Conservation (phyloP, 306 rosid genomes). For the Abrus pulchellus region DNA sequence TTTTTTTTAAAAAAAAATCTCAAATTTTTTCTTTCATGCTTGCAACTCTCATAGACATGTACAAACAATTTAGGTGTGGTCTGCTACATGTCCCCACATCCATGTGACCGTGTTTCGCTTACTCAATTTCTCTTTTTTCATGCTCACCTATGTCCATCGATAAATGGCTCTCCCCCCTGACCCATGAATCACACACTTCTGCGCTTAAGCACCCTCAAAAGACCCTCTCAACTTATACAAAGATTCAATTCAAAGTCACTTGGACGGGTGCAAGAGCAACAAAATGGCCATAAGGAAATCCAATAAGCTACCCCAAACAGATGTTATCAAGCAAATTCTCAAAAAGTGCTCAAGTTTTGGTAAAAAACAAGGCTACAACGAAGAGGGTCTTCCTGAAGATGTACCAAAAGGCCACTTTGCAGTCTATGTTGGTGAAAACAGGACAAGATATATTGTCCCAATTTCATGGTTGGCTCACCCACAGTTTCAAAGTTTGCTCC, state of each 20-base stretch:
- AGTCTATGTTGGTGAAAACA: conserved; percentile 86
- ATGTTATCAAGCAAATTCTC: conserved; percentile 69
- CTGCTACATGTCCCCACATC: conserved; percentile 69
- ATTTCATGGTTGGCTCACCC: conserved; percentile 82
- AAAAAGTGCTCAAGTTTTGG: conserved; percentile 79
- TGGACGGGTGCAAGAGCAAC: neutral
- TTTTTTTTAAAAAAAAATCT: neutral
- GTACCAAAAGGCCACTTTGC: conserved; percentile 91
- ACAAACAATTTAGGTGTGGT: conserved; percentile 43
- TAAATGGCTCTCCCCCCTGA: conserved; percentile 53
- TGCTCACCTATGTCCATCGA: conserved; percentile 41
- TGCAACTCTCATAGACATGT: conserved; percentile 35
- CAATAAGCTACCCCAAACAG: conserved; percentile 67
- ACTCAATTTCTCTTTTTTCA: conserved; percentile 25
- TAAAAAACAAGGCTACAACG: conserved; percentile 62
- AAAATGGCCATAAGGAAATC: conserved; percentile 65
- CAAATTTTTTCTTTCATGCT: conserved; percentile 4
- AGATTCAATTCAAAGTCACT: neutral
- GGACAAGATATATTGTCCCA: conserved; percentile 79
- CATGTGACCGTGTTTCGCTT: conserved; percentile 68
- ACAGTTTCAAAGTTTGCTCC: conserved; percentile 75
- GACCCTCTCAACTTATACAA: conserved; percentile 18
- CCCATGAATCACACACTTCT: conserved; percentile 42
- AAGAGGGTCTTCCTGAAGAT: conserved; percentile 69
- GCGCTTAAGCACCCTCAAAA: neutral